Base-by-base conservation (phyloP, 129 eudicot genomes). In the Lactuca saligna region DNA sequence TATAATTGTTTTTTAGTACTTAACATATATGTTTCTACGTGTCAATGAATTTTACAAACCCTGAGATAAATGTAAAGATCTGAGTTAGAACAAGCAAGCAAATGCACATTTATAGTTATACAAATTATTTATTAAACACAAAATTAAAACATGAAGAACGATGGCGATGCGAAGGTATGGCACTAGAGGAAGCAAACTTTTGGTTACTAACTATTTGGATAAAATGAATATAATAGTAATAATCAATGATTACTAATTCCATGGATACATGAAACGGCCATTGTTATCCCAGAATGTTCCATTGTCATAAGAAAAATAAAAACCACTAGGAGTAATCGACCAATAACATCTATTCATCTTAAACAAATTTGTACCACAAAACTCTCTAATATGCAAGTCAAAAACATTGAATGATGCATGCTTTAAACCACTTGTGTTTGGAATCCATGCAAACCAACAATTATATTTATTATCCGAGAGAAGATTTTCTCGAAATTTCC, bases 301-400 rank as follows among this genome's bases (percentile, higher is more conserved):
- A 49, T 60, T 60, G 8, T 13, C 20, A 6, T 33, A 46, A 32
- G 75, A 71, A 34, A 71, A 71, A 59, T 46, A 71, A 17, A 35
- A 35, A 11, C 68, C 75, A 6, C n/a, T 29, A 25, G 46, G 9
- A 14, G 58, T 16, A 71, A 71, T 29, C 58, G 35, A n/a, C 76
- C 68, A 71, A 33, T 48, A 71, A 71, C 75, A 71, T 49, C 20
- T 48, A 11, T 60, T 48, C 68, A 17, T 60, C 6, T 16, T 12
- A 44, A 33, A 33, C 68, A 59, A 9, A 20, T 20, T 20, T 20
- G 20, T 20, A 20, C 20, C 20, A 20, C 20, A 20, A 20, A 20
- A 1, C 20, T 59, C 61, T 5, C 16, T 20, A 33, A 48, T 17
- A 5, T 17, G n/a, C 4, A 48, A 6, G 38, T 71, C 51, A 10